These are phyloP conservation scores for Xylariaceae sp. DNA, from an alignment of 2,329 filamentous ascomycete species.

Conservation along the genomic window DNA sequence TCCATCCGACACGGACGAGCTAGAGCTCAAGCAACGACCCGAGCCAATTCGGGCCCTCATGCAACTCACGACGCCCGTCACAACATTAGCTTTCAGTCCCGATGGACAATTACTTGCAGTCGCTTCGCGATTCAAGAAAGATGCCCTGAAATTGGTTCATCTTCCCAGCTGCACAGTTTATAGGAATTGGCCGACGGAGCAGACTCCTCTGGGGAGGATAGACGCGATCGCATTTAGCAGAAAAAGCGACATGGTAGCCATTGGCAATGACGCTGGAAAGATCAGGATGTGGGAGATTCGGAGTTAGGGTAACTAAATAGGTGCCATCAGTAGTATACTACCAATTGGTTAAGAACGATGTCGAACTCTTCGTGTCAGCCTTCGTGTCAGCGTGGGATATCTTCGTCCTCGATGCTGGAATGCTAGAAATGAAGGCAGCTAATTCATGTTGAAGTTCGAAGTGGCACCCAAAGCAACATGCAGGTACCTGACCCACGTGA, in stretches of 20 bases:
- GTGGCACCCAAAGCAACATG: too few species aligned
- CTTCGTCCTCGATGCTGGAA: too few species aligned
- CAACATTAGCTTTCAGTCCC: conserved; percentile 73
- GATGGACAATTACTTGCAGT: conserved; percentile 89
- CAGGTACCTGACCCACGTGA: too few species aligned
- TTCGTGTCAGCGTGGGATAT: too few species aligned
- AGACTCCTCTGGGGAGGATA: conserved; percentile 82
- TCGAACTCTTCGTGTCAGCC: too few species aligned
- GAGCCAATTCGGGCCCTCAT: conserved; percentile 72
- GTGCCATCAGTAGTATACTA: not conserved
- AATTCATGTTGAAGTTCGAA: too few species aligned
- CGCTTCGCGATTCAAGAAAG: conserved; percentile 80
- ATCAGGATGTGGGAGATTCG: conserved; percentile 88
- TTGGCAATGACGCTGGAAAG: conserved; percentile 85
- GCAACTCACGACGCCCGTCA: conserved; percentile 83
- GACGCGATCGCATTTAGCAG: conserved; percentile 67
- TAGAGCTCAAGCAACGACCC: conserved; percentile 61
- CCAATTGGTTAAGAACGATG: too few species aligned
- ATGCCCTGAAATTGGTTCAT: conserved; percentile 83
- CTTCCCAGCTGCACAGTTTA: conserved; percentile 90
- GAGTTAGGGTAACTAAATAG: conserved; percentile 39
- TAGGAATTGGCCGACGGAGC: conserved; percentile 91
- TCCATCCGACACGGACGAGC: conserved; percentile 34
- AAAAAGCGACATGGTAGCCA: conserved; percentile 67
- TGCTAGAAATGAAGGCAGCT: too few species aligned